These are phyloP conservation scores for Davidsoniella australis DNA, from an alignment of 2,329 filamentous ascomycete species.

Conservation along the genomic window DNA sequence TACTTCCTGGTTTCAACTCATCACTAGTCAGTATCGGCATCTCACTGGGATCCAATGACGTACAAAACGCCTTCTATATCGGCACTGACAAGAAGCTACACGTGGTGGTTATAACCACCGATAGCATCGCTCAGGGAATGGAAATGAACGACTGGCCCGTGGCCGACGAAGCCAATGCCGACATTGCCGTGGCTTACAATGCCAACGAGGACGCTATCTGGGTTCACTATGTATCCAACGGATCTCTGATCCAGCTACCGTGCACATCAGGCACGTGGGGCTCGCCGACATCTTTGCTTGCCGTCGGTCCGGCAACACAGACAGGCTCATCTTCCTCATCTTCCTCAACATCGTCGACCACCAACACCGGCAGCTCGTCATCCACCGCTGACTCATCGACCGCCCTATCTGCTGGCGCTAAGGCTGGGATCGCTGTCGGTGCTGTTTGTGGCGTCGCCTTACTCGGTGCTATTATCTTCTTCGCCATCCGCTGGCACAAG, in stretches of 20 bases:
- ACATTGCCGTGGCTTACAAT: not conserved
- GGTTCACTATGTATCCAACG: not conserved
- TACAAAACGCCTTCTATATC: too few species aligned
- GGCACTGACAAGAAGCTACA: too few species aligned
- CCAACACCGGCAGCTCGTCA: too few species aligned
- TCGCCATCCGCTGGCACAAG: conserved; percentile 25
- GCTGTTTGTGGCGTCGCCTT: conserved; percentile 23
- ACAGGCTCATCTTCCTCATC: not conserved
- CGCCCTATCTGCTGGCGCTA: conserved; percentile 22
- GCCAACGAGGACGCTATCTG: not conserved
- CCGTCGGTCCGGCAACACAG: not conserved
- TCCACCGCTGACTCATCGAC: too few species aligned
- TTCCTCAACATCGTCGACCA: not conserved
- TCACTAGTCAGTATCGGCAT: too few species aligned
- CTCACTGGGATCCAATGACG: too few species aligned
- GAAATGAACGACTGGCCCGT: too few species aligned
- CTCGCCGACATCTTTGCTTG: not conserved
- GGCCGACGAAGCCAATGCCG: not conserved
- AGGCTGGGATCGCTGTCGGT: conserved; percentile 31
- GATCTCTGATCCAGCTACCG: not conserved
- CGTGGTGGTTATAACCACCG: too few species aligned
- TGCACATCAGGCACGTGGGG: not conserved
- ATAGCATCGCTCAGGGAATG: too few species aligned
- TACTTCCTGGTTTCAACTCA: too few species aligned
- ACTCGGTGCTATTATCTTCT: conserved; percentile 24